Base-by-base conservation (phyloP, 768 basidiomycete species). In the Lactarius hengduanensis region DNA sequence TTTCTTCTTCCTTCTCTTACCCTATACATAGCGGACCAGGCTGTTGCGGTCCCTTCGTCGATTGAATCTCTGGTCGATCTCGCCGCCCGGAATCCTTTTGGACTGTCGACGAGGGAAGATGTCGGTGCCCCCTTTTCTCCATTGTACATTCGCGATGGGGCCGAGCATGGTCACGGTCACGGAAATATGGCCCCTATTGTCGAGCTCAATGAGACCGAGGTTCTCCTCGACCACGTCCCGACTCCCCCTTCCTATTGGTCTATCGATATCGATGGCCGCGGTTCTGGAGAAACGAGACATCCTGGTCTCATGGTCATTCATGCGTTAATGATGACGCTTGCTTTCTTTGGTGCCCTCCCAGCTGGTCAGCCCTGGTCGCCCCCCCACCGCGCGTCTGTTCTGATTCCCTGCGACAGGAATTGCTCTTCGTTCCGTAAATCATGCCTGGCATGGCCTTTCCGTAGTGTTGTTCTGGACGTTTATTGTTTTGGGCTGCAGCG, bases 181-280 rank as follows among this genome's bases (percentile, higher is more conserved):
- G 77, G 79, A 13, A 26, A 82, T 63, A 81, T 73, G 1, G 80
- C 80, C 4, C 87, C 88, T 16, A 69, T 85, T 30, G 69, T 81
- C n/a, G 78, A 83, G 66, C 79, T 96, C 63, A 92, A 96, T 75
- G 94, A 95, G 74, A 89, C 90, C 0, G 85, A 89, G 62, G 77
- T 94, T 57, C 78, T 85, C 38, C 74, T 84, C 69, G 77, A 79
- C 63, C 92, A 95, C 74, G 74, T 79, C 0, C 86, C 87, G 0
- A 90, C 89, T 0, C 91, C 91, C 0, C 85, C 88, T 0, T 94
- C 92, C 2, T 96, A 94, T 76, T 93, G 86, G 76, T 87, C 90
- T 16, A 83, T 89, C 69, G 94, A 96, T 75, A 83, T 87, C 74
- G 86, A 90, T 41, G 80, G 82, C 58, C 75, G 73, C 8, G 83